Evolutionary conservation across 352 stramenopile genomes (phyloP), one percentile per base, ranked within the genome.

Genomic region (Globisporangium okanoganense): DNA sequence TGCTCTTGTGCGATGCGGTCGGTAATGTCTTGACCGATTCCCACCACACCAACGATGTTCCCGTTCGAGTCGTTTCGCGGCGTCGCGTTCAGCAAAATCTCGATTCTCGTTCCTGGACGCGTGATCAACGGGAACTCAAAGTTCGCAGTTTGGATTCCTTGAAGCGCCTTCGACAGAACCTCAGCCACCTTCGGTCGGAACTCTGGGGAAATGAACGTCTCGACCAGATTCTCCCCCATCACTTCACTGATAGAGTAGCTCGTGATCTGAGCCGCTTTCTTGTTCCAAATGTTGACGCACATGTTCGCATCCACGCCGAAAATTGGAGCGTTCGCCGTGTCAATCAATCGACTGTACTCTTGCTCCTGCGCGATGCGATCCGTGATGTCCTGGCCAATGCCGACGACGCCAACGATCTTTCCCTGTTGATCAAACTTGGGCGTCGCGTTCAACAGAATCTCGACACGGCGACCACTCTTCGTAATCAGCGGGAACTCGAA

Each of bases 111-210:
- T 14, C 79, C 79, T 9, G 76, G 70, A 5, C 72, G 69, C 0
- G 85, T 94, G 49, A 94, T 92, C 14, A 96, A 59, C 45, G 86
- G 76, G 67, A 95, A 94, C 61, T 97, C 90, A 61, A 97, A 97
- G 70, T 94, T 95, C 3, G 85, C 85, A 0, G 85, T 91, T 62
- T 95, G 73, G 13, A 77, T 76, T n/a, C 85, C 85, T 44, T 76
- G 73, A 18, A 95, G 65, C 5, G 83, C 85, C 56, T 91, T 83
- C 2, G 81, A 84, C 48, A 94, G 67, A 20, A 94, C 84, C 16
- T 87, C 74, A 1, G 82, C 79, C 13, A 94, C 84, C 33, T 83
- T 78, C 14, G 76, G 70, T 7, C 79, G 76, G 55, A 83, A 90
- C 47, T 92, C 81, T 8, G 76, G 71, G 0, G 79, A 86, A 31